Evolutionary conservation across 176 grass and related monocot genomes (phyloP), one percentile per base, ranked within the genome.

Genomic region (Triticum urartu): DNA sequence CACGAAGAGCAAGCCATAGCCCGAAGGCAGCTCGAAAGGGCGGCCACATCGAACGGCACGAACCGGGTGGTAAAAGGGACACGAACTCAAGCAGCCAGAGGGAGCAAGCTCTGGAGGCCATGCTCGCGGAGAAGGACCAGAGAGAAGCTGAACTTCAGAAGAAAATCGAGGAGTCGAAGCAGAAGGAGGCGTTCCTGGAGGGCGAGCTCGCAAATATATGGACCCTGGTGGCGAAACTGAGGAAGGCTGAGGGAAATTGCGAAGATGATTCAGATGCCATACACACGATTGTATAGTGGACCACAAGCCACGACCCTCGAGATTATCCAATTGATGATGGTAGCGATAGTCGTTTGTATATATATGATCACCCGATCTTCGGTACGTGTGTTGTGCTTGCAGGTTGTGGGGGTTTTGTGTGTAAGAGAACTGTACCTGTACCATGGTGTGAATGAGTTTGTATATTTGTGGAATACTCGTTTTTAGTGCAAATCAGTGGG

Each of bases 121-220:
- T 83, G 63, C 69, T 93, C 45, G 32, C 79, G 11, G 97, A 94
- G 83, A 94, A 91, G 89, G 97, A 99, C 2, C 91, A 86, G 48
- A 89, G 78, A 79, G 97, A 99, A 90, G 92, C 89, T 42, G 94
- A 97, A 40, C 87, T 99, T 63, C 85, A 94, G 42, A 96, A 79
- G 86, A 90, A 90, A 78, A 67, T 97, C 0, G 92, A 99, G 85
- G 92, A 94, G 79, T 92, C 92, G 2, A 99, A 97, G 78, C 87
- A 99, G 75, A 99, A 85, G 66, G 94, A 99, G 77, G 90, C 90
- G 13, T 97, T 91, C 66, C 85, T 99, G 79, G 97, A 99, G 82
- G 93, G 90, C 64, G 97, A 97, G 71, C 94, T 99, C 15, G 94
- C 94, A 6, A 97, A 97, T 74, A 99, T 99, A 94, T 99, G 97